phyloP scores from a whole-genome alignment of 495 filamentous ascomycete species.

The Viridothelium virens region DNA sequence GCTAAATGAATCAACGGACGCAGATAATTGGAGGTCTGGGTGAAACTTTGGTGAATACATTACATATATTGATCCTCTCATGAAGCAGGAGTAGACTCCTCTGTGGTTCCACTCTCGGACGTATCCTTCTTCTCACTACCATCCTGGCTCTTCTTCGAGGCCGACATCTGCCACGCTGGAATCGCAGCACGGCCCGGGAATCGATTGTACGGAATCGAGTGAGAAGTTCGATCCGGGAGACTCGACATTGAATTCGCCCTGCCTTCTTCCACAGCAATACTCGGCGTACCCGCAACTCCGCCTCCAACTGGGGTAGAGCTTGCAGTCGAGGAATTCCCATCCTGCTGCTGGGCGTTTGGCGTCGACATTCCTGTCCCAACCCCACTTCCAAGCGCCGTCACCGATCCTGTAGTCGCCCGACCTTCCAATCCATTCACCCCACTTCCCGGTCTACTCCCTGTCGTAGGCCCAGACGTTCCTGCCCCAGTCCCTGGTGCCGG shows the following conservation, averaged over 20 bases:
- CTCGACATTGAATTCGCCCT: conserved; percentile 10
- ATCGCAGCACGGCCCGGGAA: conserved; percentile 53
- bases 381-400: conserved; percentile 13
- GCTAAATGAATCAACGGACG: too few relatives aligned
- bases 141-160: conserved; percentile 49
- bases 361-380: conserved; percentile 7
- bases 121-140: conserved; percentile 33
- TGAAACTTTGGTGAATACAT: too few relatives aligned
- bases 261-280: conserved; percentile 5
- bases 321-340: conserved; percentile 3
- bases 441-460: neutral
- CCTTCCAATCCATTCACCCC: neutral
- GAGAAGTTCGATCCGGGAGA: conserved; percentile 32
- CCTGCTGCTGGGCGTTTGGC: neutral
- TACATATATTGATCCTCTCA: neutral
- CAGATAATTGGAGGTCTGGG: too few relatives aligned
- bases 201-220: conserved; percentile 28
- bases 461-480: neutral
- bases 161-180: conserved; percentile 83
- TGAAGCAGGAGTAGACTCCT: conserved; percentile 19
- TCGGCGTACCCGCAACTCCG: neutral
- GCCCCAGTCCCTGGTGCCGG: conserved; percentile 18
- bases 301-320: neutral
- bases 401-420: conserved; percentile 13
- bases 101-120: conserved; percentile 31